A percentile compares a stretch with the other conserved stretches of the same genome.
phyloP scores from a whole-genome alignment of 345 rosid species.

The Lenwebbia sp. region DNA sequence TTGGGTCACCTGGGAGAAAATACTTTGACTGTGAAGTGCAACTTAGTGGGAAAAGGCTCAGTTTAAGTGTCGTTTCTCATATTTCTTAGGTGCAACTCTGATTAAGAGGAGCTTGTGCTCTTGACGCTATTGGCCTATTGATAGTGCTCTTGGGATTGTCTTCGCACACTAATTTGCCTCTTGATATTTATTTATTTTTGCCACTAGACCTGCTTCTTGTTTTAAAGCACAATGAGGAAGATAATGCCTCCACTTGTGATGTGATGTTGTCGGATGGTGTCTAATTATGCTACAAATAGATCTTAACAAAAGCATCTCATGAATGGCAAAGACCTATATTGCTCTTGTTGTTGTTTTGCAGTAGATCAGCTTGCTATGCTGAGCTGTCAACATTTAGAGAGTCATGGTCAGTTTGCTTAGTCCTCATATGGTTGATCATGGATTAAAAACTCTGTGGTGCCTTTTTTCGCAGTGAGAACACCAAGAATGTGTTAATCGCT shows the following conservation, averaged over 20 bases:
- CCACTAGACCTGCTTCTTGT: neutral
- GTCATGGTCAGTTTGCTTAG: neutral
- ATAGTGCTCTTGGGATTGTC: neutral
- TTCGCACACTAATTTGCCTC: neutral
- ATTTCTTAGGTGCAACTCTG: neutral
- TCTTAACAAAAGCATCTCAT: neutral
- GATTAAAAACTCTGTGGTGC: neutral
- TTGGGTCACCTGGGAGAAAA: neutral
- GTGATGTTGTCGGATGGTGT: neutral
- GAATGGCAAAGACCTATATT: neutral
- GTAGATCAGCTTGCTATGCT: neutral
- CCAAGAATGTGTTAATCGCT: constrained; percentile 63
- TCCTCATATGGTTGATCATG: neutral
- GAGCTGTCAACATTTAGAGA: neutral
- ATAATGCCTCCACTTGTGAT: neutral
- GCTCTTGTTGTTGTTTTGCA: neutral
- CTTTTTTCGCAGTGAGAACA: constrained; percentile 49
- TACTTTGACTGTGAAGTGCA: neutral
- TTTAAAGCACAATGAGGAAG: neutral
- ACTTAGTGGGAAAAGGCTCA: neutral
- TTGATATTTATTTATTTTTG: neutral
- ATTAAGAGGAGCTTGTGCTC: neutral
- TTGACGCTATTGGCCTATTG: neutral
- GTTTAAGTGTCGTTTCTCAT: neutral
- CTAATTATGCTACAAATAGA: neutral